Evolutionary conservation across 163 green algal genomes (phyloP).

Genomic region (Prototheca cutis): DNA sequence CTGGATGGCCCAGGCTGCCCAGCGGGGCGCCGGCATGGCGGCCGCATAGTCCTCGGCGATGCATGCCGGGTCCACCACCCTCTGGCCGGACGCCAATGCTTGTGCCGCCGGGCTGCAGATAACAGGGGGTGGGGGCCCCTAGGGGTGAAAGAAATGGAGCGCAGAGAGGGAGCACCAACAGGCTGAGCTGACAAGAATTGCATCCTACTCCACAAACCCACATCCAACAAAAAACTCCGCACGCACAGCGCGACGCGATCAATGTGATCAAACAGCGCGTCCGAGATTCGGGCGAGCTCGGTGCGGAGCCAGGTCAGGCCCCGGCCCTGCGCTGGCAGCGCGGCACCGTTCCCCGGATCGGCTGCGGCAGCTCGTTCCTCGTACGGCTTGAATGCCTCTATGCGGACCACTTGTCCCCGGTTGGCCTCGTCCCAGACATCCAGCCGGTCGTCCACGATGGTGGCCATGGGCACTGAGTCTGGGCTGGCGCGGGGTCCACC

Average conservation of each 20-base stretch:
- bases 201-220: no score
- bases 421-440: conserved; percentile 35
- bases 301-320: conserved; percentile 1
- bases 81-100: neutral
- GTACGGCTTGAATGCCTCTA: conserved; percentile 34
- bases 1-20: neutral
- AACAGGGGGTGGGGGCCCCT: neutral
- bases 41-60: neutral
- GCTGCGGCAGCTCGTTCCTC: conserved; percentile 15
- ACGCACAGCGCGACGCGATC: neutral
- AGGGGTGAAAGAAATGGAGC: neutral
- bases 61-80: neutral
- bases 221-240: no score
- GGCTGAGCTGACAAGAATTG: no score
- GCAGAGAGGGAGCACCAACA: no score
- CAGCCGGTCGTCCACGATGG: conserved; percentile 36
- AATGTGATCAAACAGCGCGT: neutral
- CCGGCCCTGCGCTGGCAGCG: neutral
- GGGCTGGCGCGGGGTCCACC: no score
- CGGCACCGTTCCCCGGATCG: conserved; percentile 2
- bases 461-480: conserved; percentile 34
- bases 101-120: neutral
- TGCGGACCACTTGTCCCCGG: conserved; percentile 31
- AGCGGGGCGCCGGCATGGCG: neutral
- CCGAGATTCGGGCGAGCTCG: conserved; percentile 13